Base-by-base conservation (phyloP, 371 early-diverging fungal species). In the Blakeslea trispora region DNA sequence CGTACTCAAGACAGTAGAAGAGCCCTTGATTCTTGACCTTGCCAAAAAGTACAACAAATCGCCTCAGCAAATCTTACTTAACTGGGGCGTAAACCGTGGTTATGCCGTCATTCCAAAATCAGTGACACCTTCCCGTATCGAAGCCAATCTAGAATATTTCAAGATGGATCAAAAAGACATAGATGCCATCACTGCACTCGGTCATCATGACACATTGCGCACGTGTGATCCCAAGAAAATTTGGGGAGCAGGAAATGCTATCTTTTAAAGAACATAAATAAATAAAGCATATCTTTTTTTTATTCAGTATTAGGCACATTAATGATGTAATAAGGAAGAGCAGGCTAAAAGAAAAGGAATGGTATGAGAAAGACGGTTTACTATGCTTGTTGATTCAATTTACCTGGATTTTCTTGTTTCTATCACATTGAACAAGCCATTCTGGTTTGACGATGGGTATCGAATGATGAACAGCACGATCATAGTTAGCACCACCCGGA, bases 391-490 rank as follows among this genome's bases (percentile, higher is more conserved):
- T 17, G 41, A 31, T 43, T 31, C 13, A 15, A 39, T 17, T 87
- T 63, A 73, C 93, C 81, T 95, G 95, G 14, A 96, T 84, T 69
- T 93, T 93, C 54, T 87, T 88, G 56, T 91, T 87, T 58, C 85
- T 82, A 62, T 94, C 93, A 67, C 95, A 95, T 17, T 92, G 93
- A 44, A 90, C 83, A 49, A 97, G 71, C 92, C 96, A 97, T 67
- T 94, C 94, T 13, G 95, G 94, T 50, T 87, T 92, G 23, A 96
- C 96, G 56, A 94, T 82, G 11, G 98, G 96, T 70, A 96, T 93
- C 64, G 92, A 94, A 71, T 83, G 83, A 53, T 86, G 88, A 57
- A 90, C 62, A 0, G 98, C 96, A n/a, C 81, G 78, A 48, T 94
- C 94, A 68, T 91, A 95, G 50, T 90, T 91, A 23, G 86, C 68